phyloP scores from a whole-genome alignment of 257 asterid species.

The Verbena officinalis region DNA sequence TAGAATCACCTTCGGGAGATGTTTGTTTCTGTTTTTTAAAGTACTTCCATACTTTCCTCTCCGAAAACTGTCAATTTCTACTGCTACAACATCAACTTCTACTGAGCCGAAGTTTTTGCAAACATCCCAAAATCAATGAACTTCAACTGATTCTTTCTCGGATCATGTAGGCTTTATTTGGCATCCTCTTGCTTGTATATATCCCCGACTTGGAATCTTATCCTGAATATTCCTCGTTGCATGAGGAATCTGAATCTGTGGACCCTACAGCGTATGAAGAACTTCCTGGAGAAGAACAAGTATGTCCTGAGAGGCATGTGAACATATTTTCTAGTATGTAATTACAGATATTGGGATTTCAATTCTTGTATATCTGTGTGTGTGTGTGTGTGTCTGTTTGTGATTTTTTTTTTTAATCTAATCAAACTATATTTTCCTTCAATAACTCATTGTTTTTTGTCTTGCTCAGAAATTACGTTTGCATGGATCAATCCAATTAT shows the following conservation, averaged over 20 bases:
- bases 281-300: constrained; percentile 83
- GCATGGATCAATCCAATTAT: constrained; percentile 86
- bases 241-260: constrained; percentile 52
- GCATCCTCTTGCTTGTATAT: constrained; percentile 73
- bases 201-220: constrained; percentile 82
- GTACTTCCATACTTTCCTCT: too few relatives aligned
- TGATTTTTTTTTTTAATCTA: background rate
- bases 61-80: too few relatives aligned
- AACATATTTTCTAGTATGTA: constrained; percentile 74
- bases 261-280: constrained; percentile 77
- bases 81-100: too few relatives aligned
- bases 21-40: too few relatives aligned
- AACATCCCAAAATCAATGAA: too few relatives aligned
- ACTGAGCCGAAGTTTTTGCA: too few relatives aligned
- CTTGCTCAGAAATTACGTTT: constrained; percentile 56
- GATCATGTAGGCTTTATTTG: constrained; percentile 72
- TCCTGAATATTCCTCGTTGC: constrained; percentile 78
- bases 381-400: too few relatives aligned
- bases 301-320: constrained; percentile 91
- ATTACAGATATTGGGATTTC: constrained; percentile 10
- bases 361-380: constrained; percentile 1
- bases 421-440: background rate
- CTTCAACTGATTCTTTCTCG: constrained; percentile 28
- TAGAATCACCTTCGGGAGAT: too few relatives aligned
- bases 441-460: constrained; percentile 29